Conservation (phyloP, 495 filamentous ascomycete species). For the Cercophora scortea region DNA sequence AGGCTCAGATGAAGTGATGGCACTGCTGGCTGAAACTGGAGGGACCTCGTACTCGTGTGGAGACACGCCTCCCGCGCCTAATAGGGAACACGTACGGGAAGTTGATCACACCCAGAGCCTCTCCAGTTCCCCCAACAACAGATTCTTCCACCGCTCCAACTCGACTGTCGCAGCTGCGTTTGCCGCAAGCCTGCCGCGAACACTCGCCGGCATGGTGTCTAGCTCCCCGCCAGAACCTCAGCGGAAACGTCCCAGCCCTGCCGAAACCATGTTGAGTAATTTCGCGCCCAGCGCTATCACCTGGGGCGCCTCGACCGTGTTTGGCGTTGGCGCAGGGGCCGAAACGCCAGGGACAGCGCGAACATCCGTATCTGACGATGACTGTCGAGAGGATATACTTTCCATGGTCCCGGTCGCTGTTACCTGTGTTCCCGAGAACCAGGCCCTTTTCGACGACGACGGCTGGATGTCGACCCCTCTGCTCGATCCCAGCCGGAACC, state of each 20-base stretch:
- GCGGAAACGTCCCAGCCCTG: constrained; percentile 59
- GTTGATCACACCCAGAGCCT: constrained; percentile 46
- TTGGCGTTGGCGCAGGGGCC: constrained; percentile 36
- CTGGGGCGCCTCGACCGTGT: constrained; percentile 58
- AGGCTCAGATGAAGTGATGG: constrained; percentile 47
- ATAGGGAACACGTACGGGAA: constrained; percentile 25
- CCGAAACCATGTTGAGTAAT: constrained; percentile 56
- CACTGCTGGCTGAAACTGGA: constrained; percentile 39
- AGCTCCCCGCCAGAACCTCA: constrained; percentile 59
- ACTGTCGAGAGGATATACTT: constrained; percentile 30
- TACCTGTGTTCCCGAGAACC: constrained; percentile 63
- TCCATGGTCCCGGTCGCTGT: constrained; percentile 43
- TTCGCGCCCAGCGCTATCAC: constrained; percentile 52
- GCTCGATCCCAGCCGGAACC: constrained; percentile 54
- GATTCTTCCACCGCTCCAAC: constrained; percentile 40
- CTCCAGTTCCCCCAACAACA: constrained; percentile 66
- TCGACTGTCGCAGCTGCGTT: constrained; percentile 56
- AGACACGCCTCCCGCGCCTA: constrained; percentile 55
- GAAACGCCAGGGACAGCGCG: constrained; percentile 33
- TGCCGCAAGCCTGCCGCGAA: constrained; percentile 63
- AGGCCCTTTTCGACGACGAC: constrained; percentile 69
- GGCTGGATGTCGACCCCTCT: constrained; percentile 60
- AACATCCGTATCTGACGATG: constrained; percentile 41
- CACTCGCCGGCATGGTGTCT: constrained; percentile 60
- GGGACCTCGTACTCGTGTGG: constrained; percentile 51